A percentile compares a stretch with the other conserved stretches of the same genome.
phyloP scores from a whole-genome alignment of 345 rosid genomes.

The Ceriops decandra region DNA sequence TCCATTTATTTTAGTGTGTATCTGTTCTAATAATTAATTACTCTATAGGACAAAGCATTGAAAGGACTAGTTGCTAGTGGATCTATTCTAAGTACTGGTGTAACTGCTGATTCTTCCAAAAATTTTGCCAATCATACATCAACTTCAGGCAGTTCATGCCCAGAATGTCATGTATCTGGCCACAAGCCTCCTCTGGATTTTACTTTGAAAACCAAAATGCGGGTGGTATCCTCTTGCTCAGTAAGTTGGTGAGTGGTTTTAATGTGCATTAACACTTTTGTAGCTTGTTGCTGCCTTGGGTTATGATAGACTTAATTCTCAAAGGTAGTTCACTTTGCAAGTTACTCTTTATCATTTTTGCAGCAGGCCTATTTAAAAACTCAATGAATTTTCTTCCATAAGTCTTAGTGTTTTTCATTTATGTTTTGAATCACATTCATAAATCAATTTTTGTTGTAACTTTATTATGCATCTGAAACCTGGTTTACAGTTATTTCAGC shows the following conservation, averaged over 20 bases:
- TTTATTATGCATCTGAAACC: no score
- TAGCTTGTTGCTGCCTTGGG: conserved; percentile 11
- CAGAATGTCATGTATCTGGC: conserved; percentile 53
- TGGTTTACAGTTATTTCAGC: no score
- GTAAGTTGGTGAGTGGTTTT: conserved; percentile 54
- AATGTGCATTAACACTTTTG: conserved; percentile 13
- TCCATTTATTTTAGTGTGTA: conserved; percentile 5
- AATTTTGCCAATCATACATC: conserved; percentile 35
- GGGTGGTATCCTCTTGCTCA: conserved; percentile 56
- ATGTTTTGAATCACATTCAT: no score
- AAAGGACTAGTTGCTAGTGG: conserved; percentile 70
- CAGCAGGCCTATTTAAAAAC: no score
- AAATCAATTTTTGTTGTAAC: no score
- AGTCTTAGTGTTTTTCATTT: no score
- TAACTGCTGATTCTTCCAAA: conserved; percentile 36
- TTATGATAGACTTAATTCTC: not conserved
- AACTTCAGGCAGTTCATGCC: conserved; percentile 36
- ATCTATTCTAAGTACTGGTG: conserved; percentile 23
- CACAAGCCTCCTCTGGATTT: conserved; percentile 74
- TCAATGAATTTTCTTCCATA: no score
- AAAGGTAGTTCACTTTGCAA: not conserved
- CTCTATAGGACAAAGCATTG: conserved; percentile 69
- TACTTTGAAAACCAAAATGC: conserved; percentile 73
- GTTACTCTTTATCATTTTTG: not conserved
- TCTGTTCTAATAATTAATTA: conserved; percentile 10